Evolutionary conservation across 768 basidiomycete species (phyloP), one percentile per base, ranked within the genome.

Genomic region (Lentinula guzmanii): DNA sequence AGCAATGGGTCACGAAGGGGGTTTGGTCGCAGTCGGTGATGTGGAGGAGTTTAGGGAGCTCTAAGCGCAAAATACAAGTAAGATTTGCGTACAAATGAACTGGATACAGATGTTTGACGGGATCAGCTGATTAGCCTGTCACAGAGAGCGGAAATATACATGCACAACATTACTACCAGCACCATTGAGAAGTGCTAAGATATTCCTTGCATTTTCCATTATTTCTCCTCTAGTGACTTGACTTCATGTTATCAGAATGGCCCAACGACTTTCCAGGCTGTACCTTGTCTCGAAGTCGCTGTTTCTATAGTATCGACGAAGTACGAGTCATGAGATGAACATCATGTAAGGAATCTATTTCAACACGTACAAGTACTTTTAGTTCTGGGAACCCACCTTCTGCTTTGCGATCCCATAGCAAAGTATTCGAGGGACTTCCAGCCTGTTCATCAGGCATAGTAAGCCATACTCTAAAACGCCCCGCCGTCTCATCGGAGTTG

Each of bases 361-460:
- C 13, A 13, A 34, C 16, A 76, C 87, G 70, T 69, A 93, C 93
- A 69, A 95, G 76, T 24, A 82, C 77, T 72, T 93, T 95, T 63
- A 94, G 76, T 74, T 97, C 95, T 0, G 95, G 95, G 69, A 98
- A 98, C 1, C 92, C 90, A 3, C 91, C 92, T 70, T 95, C 91
- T 24, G 85, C 75, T 69, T 98, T 98, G 63, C 95, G 78, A 72
- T 97, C 95, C 94, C 95, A 97, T 15, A 93, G 69, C 62, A 35
- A 41, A 16, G 41, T 18, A 24, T 31, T 31, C 24, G 55, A 24
- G 28, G 2, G 18, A 42, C 18, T 43, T 5, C 31, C 46, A 35
- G 56, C 63, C 7, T 50, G 33, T 16, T 68, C 10, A 45, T 37
- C 65, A 43, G 71, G 66, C 4, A 72, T 66, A 21, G 77, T 81